A percentile compares a stretch with the other conserved stretches of the same genome.
Evolutionary conservation across 2,329 filamentous ascomycete species (phyloP).

Genomic region (Colletotrichum sp.): DNA sequence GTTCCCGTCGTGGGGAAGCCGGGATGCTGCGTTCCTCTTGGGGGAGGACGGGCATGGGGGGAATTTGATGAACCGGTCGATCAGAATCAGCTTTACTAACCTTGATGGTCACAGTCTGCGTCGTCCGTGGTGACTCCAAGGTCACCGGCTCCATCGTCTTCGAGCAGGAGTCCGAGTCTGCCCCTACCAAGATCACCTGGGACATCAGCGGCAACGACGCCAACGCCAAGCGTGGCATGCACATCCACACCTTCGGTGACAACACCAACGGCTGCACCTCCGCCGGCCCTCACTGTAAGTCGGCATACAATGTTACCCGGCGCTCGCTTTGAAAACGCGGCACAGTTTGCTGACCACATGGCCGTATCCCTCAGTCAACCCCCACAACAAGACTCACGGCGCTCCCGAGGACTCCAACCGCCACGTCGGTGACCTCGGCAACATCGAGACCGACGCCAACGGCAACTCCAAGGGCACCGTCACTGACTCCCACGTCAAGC

Average conservation of each 20-base stretch:
- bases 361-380: constrained; percentile 78
- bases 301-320: neutral
- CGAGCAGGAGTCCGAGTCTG: constrained; percentile 85
- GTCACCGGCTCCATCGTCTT: constrained; percentile 93
- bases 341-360: neutral
- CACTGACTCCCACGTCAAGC: constrained; percentile 84
- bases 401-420: constrained; percentile 81
- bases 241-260: constrained; percentile 98
- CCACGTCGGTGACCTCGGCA: constrained; percentile 97
- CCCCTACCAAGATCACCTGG: constrained; percentile 87
- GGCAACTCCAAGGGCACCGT: constrained; percentile 86
- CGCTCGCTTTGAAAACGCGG: neutral
- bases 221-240: constrained; percentile 97
- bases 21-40: neutral
- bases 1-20: constrained; percentile 8
- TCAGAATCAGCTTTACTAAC: constrained; percentile 6
- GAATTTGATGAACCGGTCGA: constrained; percentile 24
- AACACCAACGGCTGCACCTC: constrained; percentile 99
- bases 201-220: constrained; percentile 91
- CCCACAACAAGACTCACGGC: constrained; percentile 89
- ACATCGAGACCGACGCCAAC: constrained; percentile 93
- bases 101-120: constrained; percentile 70
- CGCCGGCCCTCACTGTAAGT: constrained; percentile 94
- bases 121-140: constrained; percentile 97
- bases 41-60: neutral